Evolutionary conservation across 495 filamentous ascomycete species (phyloP).

Genomic region (Achaetomiella virescens): DNA sequence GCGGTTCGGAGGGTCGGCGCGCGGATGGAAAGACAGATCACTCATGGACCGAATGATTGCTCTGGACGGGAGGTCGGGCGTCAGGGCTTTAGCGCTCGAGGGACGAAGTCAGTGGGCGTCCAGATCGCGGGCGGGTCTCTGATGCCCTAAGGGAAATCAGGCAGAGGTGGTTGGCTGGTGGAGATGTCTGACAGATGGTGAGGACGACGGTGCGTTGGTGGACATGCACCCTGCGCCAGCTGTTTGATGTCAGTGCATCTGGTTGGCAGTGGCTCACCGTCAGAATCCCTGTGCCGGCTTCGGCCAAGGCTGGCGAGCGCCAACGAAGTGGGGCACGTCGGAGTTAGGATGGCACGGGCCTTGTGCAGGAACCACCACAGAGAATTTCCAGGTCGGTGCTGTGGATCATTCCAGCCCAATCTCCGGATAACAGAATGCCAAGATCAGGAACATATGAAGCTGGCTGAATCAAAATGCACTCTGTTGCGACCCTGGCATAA

Average conservation of each 20-base stretch:
- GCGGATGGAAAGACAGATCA: slow-evolving; percentile 6
- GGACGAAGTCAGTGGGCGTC: too few species aligned
- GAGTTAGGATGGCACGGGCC: not conserved
- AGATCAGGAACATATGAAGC: too few species aligned
- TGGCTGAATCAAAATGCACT: too few species aligned
- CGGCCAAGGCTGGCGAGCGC: not conserved
- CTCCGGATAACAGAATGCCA: too few species aligned
- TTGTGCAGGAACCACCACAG: too few species aligned
- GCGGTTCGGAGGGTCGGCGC: slow-evolving; percentile 13
- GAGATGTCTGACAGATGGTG: not conserved
- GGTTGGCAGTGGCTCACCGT: not conserved
- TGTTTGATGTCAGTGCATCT: not conserved
- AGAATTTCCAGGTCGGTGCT: too few species aligned
- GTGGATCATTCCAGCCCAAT: too few species aligned
- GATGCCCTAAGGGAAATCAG: not conserved
- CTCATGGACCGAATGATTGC: slow-evolving; percentile 7
- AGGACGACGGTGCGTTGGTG: not conserved
- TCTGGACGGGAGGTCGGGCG: not conserved
- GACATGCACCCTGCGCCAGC: not conserved
- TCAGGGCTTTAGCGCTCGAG: not conserved
- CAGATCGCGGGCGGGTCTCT: too few species aligned
- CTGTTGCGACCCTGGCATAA: too few species aligned
- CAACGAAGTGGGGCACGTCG: not conserved
- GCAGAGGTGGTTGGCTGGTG: slow-evolving; percentile 8
- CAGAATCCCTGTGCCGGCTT: not conserved